These are phyloP conservation scores for Croton laevigatus DNA, from an alignment of 441 rosid genomes.

Conservation along the genomic window DNA sequence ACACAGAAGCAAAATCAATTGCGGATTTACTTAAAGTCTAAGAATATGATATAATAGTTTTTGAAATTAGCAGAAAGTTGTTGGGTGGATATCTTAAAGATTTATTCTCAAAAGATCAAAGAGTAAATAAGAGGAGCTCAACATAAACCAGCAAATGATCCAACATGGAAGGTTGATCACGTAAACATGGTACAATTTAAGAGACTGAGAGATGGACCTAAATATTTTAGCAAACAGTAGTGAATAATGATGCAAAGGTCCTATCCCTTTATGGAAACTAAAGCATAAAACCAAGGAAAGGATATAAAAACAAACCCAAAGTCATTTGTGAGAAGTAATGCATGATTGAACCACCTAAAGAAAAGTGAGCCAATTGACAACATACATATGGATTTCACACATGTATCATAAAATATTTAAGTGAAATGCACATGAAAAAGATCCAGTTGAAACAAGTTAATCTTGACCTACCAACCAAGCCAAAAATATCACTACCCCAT, in stretches of 20 bases:
- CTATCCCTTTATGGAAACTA: background rate
- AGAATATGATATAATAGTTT: too few relatives aligned
- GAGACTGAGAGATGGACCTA: background rate
- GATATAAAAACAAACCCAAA: background rate
- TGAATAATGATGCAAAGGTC: background rate
- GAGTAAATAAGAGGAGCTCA: too few relatives aligned
- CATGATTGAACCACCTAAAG: background rate
- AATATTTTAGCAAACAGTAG: background rate
- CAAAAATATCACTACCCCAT: conserved; percentile 50
- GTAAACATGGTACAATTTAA: too few relatives aligned
- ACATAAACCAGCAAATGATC: background rate
- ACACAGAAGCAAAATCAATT: too few relatives aligned
- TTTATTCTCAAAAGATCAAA: too few relatives aligned
- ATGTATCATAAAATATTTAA: background rate
- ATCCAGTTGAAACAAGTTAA: background rate
- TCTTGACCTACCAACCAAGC: conserved; percentile 50
- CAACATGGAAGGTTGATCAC: background rate
- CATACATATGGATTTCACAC: background rate
- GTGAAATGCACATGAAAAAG: background rate
- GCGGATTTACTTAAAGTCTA: too few relatives aligned
- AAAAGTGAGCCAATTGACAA: background rate
- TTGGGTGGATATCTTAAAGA: too few relatives aligned
- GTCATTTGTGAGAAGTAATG: background rate
- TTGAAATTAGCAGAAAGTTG: too few relatives aligned
- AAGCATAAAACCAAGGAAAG: background rate